Percentiles rank a stretch among this genome's conserved stretches.
phyloP scores from a whole-genome alignment of 164 flowering plant genomes.

The Aristolochia contorta region DNA sequence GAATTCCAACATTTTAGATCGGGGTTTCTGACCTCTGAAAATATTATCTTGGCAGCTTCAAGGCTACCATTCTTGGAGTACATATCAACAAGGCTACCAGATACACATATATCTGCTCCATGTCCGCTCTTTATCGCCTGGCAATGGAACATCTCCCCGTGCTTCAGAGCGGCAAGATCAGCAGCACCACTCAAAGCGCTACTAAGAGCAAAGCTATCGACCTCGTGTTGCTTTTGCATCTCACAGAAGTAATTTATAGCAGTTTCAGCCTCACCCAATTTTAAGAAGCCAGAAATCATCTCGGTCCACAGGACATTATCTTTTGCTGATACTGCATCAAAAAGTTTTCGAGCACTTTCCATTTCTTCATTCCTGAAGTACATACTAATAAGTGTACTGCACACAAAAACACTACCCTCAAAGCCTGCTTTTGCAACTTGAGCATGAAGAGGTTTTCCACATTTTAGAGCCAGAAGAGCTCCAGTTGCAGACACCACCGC shows the following conservation, averaged over 20 bases:
- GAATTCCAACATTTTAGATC: slow-evolving; percentile 86
- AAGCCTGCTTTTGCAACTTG: slow-evolving; percentile 43
- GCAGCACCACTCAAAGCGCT: slow-evolving; percentile 73
- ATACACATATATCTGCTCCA: slow-evolving; percentile 39
- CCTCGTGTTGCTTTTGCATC: slow-evolving; percentile 39
- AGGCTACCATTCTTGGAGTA: slow-evolving; percentile 70
- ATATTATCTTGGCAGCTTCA: slow-evolving; percentile 34
- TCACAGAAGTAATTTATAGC: slow-evolving; percentile 41
- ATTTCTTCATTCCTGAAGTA: slow-evolving; percentile 48
- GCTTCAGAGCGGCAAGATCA: slow-evolving; percentile 54
- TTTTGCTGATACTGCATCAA: slow-evolving; percentile 30
- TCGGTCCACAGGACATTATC: slow-evolving; percentile 85
- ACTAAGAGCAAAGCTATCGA: slow-evolving; percentile 62
- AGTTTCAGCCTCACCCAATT: slow-evolving; percentile 38
- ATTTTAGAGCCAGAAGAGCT: slow-evolving; percentile 19
- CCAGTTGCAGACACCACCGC: slow-evolving; percentile 42
- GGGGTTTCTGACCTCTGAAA: slow-evolving; percentile 33
- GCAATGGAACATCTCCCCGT: slow-evolving; percentile 73
- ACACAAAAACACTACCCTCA: slow-evolving; percentile 42
- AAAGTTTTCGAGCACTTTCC: slow-evolving; percentile 40
- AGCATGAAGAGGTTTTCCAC: slow-evolving; percentile 70
- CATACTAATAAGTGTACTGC: slow-evolving; percentile 64
- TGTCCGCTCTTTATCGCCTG: slow-evolving; percentile 52
- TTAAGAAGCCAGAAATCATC: slow-evolving; percentile 64
- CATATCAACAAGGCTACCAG: slow-evolving; percentile 76